phyloP scores from a whole-genome alignment of 2,329 filamentous ascomycete species.

The Bisporella sp. region DNA sequence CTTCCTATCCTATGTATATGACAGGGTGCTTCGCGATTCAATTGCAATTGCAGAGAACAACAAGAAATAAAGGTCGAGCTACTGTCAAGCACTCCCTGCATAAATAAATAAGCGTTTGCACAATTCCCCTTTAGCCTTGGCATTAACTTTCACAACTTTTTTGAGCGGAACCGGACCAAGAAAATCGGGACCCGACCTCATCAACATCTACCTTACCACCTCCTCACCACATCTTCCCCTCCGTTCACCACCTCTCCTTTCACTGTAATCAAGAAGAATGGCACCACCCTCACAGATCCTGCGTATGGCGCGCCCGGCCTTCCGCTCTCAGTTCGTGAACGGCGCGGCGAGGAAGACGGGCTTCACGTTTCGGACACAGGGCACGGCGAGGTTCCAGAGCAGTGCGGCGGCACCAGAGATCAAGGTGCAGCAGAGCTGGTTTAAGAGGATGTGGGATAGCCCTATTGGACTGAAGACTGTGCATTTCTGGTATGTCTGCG shows the following conservation, averaged over 20 bases:
- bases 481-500: slow-evolving; percentile 76
- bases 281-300: slow-evolving; percentile 33
- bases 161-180: no score
- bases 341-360: slow-evolving; percentile 39
- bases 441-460: slow-evolving; percentile 79
- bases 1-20: no score
- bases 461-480: slow-evolving; percentile 84
- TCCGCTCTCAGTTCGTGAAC: slow-evolving; percentile 40
- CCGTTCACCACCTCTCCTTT: no score
- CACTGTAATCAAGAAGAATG: slow-evolving; percentile 9
- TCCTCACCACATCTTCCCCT: no score
- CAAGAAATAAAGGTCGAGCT: no score
- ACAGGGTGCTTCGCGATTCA: background rate
- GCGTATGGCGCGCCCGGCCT: slow-evolving; percentile 46
- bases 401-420: slow-evolving; percentile 38
- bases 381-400: slow-evolving; percentile 63
- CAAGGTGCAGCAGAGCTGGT: slow-evolving; percentile 41
- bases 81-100: no score
- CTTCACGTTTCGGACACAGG: slow-evolving; percentile 15
- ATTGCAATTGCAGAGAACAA: background rate
- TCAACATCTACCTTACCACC: no score
- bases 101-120: no score
- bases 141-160: no score
- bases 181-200: no score
- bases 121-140: no score